Conservation (phyloP, 257 asterid species). For the Solanum neorickii region DNA sequence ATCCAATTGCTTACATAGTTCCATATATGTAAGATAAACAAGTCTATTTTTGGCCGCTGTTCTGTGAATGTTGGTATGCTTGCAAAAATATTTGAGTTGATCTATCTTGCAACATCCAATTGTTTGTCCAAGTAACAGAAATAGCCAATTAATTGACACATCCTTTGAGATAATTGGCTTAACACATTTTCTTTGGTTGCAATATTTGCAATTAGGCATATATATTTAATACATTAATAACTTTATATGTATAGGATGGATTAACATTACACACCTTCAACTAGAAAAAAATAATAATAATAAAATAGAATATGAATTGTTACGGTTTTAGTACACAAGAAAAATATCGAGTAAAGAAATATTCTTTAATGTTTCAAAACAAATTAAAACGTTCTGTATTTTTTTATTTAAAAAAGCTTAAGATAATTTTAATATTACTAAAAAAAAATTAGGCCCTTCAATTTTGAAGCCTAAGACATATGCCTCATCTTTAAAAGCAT, state of each 20-base stretch:
- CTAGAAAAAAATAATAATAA: neutral
- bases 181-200: constrained; percentile 6
- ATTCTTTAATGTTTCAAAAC: no score
- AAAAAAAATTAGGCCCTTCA: no score
- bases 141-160: constrained; percentile 7
- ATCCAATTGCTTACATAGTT: constrained; percentile 9
- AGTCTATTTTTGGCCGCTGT: constrained; percentile 11
- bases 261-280: neutral
- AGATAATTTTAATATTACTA: no score
- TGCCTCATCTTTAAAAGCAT: no score
- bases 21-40: constrained; percentile 8
- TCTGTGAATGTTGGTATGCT: constrained; percentile 4
- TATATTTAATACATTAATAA: no score
- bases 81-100: constrained; percentile 6
- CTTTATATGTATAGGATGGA: no score
- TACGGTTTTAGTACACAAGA: neutral
- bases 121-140: constrained; percentile 4
- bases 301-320: neutral
- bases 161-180: neutral
- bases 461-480: no score
- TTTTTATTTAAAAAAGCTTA: no score
- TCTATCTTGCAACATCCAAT: constrained; percentile 4
- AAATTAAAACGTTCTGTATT: no score
- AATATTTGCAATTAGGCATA: neutral
- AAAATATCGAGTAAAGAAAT: no score